Percentiles rank a stretch among this genome's conserved stretches.
Evolutionary conservation across 257 asterid genomes (phyloP).

Genomic region (Verbena officinalis): DNA sequence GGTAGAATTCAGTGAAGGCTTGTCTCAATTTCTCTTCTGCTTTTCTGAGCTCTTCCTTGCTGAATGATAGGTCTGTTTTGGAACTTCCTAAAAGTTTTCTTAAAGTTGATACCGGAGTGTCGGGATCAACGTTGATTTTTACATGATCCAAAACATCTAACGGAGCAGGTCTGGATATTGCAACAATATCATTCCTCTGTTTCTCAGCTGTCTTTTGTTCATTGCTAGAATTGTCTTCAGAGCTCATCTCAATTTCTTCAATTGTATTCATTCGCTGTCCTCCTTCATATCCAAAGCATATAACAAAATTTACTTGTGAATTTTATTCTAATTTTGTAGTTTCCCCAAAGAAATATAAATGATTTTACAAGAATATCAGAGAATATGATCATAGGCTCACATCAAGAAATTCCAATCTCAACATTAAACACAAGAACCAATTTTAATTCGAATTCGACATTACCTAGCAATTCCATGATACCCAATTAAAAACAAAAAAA

Average conservation of each 20-base stretch:
- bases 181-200: neutral
- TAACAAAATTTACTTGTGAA: neutral
- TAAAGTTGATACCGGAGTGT: slow-evolving; percentile 69
- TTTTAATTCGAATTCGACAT: neutral
- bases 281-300: slow-evolving; percentile 31
- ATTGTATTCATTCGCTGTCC: slow-evolving; percentile 47
- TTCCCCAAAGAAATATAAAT: neutral
- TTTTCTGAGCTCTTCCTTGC: slow-evolving; percentile 58
- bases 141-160: slow-evolving; percentile 67
- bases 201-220: slow-evolving; percentile 25
- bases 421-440: neutral
- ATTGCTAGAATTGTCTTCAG: slow-evolving; percentile 27
- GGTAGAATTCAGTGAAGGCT: slow-evolving; percentile 70
- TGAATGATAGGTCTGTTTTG: slow-evolving; percentile 51
- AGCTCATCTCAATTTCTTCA: slow-evolving; percentile 70
- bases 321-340: too few relatives aligned
- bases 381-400: neutral
- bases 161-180: slow-evolving; percentile 44
- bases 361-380: too few relatives aligned
- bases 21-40: slow-evolving; percentile 61
- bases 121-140: slow-evolving; percentile 65
- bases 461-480: neutral
- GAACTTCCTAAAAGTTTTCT: slow-evolving; percentile 46
- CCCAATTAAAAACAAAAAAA: neutral
- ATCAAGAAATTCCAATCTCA: neutral